Evolutionary conservation across 2,329 filamentous ascomycete species (phyloP).

Genomic region (Leptographium flavum): DNA sequence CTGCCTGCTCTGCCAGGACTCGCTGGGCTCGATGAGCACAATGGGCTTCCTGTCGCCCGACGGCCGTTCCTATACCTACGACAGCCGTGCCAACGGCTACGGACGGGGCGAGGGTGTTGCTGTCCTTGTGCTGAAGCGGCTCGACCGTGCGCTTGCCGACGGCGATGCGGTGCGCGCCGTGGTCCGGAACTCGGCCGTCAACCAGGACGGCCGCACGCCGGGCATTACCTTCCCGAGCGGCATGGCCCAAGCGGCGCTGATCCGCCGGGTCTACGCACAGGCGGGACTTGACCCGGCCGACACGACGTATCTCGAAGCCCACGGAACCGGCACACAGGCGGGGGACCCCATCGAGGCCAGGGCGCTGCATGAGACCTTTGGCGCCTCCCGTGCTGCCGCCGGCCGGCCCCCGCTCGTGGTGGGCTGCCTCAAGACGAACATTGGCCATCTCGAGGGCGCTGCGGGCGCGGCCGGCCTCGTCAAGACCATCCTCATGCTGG

Average conservation of each 20-base stretch:
- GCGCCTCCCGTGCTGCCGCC: conserved; percentile 1
- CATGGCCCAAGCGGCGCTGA: conserved; percentile 14
- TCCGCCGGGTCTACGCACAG: conserved; percentile 9
- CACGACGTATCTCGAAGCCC: conserved; percentile 23
- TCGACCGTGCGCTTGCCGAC: conserved; percentile 21
- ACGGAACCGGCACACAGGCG: conserved; percentile 21
- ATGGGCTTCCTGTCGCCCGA: conserved; percentile 27
- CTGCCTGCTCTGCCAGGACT: conserved; percentile 12
- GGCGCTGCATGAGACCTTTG: conserved; percentile 21
- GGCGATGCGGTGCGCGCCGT: conserved; percentile 22
- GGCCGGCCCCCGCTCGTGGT: conserved; percentile 10
- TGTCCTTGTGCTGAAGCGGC: conserved; percentile 27
- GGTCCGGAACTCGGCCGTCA: conserved; percentile 13
- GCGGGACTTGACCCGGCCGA: conserved; percentile 8
- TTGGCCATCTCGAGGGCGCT: conserved; percentile 32
- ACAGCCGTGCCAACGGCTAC: conserved; percentile 30
- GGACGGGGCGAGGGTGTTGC: conserved; percentile 34
- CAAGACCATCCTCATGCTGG: conserved; percentile 23
- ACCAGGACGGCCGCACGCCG: conserved; percentile 11
- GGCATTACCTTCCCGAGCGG: conserved; percentile 12
- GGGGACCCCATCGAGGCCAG: conserved; percentile 21
- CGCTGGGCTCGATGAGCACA: conserved; percentile 28
- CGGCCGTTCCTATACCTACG: conserved; percentile 19
- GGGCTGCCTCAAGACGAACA: conserved; percentile 24
- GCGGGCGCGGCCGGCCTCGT: conserved; percentile 30